These are phyloP conservation scores for Backusella psychrophila DNA, from an alignment of 192 early-diverging fungal species.

Conservation along the genomic window DNA sequence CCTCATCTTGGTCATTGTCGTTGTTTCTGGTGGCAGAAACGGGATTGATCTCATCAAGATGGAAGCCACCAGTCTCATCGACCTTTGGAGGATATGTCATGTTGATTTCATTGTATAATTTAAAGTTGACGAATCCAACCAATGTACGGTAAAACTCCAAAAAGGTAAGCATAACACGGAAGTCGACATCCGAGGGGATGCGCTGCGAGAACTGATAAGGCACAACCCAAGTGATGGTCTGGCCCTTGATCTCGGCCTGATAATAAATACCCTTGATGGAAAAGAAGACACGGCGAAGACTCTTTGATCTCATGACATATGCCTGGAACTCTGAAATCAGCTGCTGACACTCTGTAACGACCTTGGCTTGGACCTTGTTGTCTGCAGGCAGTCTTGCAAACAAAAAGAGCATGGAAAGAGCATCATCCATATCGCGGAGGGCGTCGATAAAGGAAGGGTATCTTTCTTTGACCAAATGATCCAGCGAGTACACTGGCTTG, in stretches of 20 bases:
- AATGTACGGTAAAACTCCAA: constrained; percentile 94
- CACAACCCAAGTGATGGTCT: constrained; percentile 92
- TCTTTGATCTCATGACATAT: constrained; percentile 77
- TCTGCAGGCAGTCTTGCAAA: constrained; percentile 88
- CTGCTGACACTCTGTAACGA: constrained; percentile 73
- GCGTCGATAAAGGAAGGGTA: constrained; percentile 95
- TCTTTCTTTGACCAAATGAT: constrained; percentile 94
- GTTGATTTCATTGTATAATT: constrained; percentile 85
- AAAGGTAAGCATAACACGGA: constrained; percentile 96
- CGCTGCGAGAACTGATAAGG: constrained; percentile 94
- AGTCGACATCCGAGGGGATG: constrained; percentile 91
- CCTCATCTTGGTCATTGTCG: constrained; percentile 26
- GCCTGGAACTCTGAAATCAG: constrained; percentile 93
- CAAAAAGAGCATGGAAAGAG: constrained; percentile 93
- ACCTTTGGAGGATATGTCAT: constrained; percentile 90
- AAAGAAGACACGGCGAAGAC: constrained; percentile 87
- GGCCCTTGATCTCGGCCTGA: constrained; percentile 96
- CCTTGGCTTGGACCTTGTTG: constrained; percentile 54
- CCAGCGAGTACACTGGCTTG: constrained; percentile 83
- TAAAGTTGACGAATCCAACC: constrained; percentile 93
- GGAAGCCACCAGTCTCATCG: constrained; percentile 68
- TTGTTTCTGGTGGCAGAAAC: constrained; percentile 23
- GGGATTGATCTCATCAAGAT: constrained; percentile 55
- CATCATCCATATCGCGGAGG: constrained; percentile 94
- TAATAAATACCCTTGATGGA: constrained; percentile 99